Base-by-base conservation (phyloP, 2,329 filamentous ascomycete species). In the Neocucurbitaria cava region DNA sequence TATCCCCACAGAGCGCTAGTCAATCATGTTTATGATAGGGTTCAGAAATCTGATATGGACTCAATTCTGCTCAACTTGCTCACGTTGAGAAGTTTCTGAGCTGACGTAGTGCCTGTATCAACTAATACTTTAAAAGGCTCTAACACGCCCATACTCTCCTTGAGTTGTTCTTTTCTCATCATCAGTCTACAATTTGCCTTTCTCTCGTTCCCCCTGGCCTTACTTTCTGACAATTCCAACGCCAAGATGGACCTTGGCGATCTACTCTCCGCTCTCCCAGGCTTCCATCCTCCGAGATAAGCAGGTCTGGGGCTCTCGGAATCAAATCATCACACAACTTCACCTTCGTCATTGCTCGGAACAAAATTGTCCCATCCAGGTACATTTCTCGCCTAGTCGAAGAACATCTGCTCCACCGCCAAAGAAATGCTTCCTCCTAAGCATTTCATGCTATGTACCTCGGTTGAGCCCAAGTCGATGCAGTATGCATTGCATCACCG, bases 11-110 rank as follows among this genome's bases (percentile, higher is more conserved):
- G 17, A 28, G 26, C 28, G 28, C 20, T 28, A 21, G 5, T 45
- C 52, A 58, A 56, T 55, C 38, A 54, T 39, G 15, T 17, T 31
- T 9, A 23, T 10, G 1, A 6, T 7, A 5, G 9, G 31, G 42
- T 50, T 42, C 36, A 41, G 26, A n/a, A 49, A 10, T 20, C 9
- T 26, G 23, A 43, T 65, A 65, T 52, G 43, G 43, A 54, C 61
- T 64, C 61, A 64, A 62, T 62, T 47, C 48, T 62, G 61, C 61
- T 64, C 61, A 62, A 28, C 24, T 21, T 23, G 42, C 38, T 24
- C 39, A 44, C 7, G 24, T 26, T 15, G n/a, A 20, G 13, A 18
- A 15, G 5, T 15, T 18, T 4, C 28, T 21, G 24, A 49, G 41
- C 40, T 26, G 15, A 26, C 41, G 21, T 24, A 24, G 31, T n/a